Percentiles rank a stretch among this genome's conserved stretches.
Conservation (phyloP, 2,329 filamentous ascomycete species). For the Talaromyces sp. region DNA sequence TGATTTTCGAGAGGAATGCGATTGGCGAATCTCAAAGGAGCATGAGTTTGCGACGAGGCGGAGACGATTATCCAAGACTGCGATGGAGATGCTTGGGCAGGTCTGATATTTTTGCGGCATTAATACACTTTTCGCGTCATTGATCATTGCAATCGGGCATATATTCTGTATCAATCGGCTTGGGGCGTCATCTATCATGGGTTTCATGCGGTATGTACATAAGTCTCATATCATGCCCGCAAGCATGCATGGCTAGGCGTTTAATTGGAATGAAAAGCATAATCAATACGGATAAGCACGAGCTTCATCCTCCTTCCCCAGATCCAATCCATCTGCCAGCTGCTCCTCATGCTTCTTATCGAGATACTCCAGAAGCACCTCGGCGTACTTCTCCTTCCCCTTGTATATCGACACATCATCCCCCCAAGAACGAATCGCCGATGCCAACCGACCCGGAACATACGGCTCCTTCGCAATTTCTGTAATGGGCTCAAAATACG, state of each 20-base stretch:
- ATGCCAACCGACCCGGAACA: constrained; percentile 73
- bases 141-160: background rate
- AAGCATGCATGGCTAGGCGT: constrained; percentile 7
- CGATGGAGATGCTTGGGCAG: constrained; percentile 11
- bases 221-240: background rate
- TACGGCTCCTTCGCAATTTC: constrained; percentile 67
- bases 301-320: constrained; percentile 58
- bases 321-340: constrained; percentile 61
- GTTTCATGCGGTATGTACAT: background rate
- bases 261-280: background rate
- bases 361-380: constrained; percentile 71
- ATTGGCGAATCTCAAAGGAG: constrained; percentile 71
- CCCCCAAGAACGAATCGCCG: constrained; percentile 76
- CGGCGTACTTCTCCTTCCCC: constrained; percentile 68
- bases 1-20: constrained; percentile 74
- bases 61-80: constrained; percentile 23
- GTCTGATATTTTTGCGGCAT: background rate
- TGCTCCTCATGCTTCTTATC: constrained; percentile 72
- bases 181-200: background rate
- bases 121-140: background rate
- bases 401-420: constrained; percentile 74
- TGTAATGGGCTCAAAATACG: constrained; percentile 70
- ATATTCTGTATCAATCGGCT: background rate
- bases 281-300: constrained; percentile 59
- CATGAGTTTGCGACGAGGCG: constrained; percentile 48